phyloP scores from a whole-genome alignment of 2,329 filamentous ascomycete species.

The Alternaria incomplexa region DNA sequence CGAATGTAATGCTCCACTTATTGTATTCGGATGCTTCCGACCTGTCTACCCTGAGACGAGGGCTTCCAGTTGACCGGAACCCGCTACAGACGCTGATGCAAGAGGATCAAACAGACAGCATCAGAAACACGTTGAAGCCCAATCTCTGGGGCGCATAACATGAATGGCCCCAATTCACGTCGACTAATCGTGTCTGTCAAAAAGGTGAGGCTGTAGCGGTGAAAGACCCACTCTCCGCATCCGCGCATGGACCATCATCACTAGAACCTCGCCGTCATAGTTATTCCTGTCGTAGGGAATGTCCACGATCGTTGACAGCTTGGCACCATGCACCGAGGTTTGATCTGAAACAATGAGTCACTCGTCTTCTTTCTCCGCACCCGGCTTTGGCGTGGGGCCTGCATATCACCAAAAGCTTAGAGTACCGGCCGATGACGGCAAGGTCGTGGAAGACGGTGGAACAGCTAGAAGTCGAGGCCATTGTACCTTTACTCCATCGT shows the following conservation, averaged over 20 bases:
- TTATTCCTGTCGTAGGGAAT: constrained; percentile 24
- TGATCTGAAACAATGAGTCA: constrained; percentile 22
- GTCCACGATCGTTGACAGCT: constrained; percentile 18
- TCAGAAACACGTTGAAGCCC: constrained; percentile 34
- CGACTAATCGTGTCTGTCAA: constrained; percentile 28
- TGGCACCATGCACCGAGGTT: constrained; percentile 27
- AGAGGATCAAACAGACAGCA: constrained; percentile 13
- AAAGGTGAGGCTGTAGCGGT: constrained; percentile 42
- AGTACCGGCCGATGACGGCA: constrained; percentile 25
- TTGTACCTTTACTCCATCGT: constrained; percentile 10
- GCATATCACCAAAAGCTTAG: constrained; percentile 19
- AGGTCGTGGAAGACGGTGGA: constrained; percentile 12
- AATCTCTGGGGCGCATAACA: constrained; percentile 30
- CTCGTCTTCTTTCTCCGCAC: constrained; percentile 7
- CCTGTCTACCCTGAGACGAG: constrained; percentile 27
- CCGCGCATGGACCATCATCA: constrained; percentile 27
- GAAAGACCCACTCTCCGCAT: constrained; percentile 32
- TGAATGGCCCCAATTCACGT: constrained; percentile 11
- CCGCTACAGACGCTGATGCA: constrained; percentile 23
- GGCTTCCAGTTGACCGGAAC: constrained; percentile 32
- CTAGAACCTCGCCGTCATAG: constrained; percentile 16
- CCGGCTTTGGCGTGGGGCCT: neutral
- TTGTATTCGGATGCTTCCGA: constrained; percentile 21
- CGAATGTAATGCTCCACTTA: constrained; percentile 28
- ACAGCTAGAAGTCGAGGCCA: constrained; percentile 3